Conservation (phyloP, 1,284 basidiomycete genomes). For the Moniliophthora roreri region DNA sequence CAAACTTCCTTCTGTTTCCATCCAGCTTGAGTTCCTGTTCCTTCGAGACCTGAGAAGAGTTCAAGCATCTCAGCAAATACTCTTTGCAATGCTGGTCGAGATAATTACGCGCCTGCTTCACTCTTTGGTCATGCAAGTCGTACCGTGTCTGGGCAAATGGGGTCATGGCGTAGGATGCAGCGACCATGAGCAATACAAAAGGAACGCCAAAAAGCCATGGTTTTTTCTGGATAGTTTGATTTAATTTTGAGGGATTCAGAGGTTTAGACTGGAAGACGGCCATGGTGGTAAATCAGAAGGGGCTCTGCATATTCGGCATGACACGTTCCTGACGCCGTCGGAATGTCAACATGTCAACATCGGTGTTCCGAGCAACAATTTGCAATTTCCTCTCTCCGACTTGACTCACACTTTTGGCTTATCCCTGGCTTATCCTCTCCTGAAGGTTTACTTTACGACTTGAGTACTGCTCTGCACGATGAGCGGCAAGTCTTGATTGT, state of each 20-base stretch:
- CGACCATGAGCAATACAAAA: slow-evolving; percentile 85
- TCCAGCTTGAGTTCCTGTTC: slow-evolving; percentile 85
- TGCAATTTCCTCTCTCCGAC: too few species aligned
- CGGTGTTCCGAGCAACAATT: too few species aligned
- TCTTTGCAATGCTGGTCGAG: background rate
- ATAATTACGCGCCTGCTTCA: slow-evolving; percentile 55
- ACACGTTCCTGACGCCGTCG: too few species aligned
- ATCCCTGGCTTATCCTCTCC: background rate
- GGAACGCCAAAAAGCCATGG: slow-evolving; percentile 84
- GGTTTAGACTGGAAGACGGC: slow-evolving; percentile 63
- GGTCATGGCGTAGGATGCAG: slow-evolving; percentile 83
- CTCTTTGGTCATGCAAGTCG: slow-evolving; percentile 82
- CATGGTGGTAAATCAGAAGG: slow-evolving; percentile 35
- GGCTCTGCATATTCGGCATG: too few species aligned
- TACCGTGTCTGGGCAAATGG: slow-evolving; percentile 90
- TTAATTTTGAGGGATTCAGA: slow-evolving; percentile 43
- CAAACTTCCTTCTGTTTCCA: slow-evolving; percentile 82
- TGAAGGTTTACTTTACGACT: background rate
- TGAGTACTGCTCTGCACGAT: slow-evolving; percentile 14
- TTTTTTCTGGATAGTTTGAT: slow-evolving; percentile 50
- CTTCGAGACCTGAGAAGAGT: slow-evolving; percentile 57
- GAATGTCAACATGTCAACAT: too few species aligned
- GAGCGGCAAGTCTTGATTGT: slow-evolving; percentile 24
- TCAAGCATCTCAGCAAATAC: background rate
- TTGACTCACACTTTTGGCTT: too few species aligned